Evolutionary conservation across 2,329 filamentous ascomycete species (phyloP).

Genomic region (Colletotrichum sp.): DNA sequence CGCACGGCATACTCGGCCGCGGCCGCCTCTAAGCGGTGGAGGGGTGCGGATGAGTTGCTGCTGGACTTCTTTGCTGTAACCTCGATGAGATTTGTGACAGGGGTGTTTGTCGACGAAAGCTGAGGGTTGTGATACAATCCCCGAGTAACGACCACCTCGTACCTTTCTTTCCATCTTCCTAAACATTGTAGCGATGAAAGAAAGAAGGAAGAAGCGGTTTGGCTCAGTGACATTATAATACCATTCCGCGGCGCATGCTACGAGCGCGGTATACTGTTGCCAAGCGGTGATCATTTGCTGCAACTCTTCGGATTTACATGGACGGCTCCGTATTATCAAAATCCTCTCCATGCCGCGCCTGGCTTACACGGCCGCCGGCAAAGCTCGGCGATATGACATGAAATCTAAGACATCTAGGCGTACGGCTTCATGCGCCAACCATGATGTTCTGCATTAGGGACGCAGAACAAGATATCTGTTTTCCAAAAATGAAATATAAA

Average conservation of each 20-base stretch:
- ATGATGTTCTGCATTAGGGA: background rate
- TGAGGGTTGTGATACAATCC: background rate
- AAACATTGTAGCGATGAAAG: background rate
- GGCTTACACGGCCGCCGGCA: background rate
- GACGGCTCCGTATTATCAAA: background rate
- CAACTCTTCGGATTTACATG: background rate
- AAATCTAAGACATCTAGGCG: background rate
- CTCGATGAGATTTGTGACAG: background rate
- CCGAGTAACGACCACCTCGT: background rate
- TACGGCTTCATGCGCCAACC: background rate
- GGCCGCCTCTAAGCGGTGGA: background rate
- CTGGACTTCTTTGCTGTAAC: background rate
- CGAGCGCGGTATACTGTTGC: background rate
- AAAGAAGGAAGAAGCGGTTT: background rate
- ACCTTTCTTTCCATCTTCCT: background rate
- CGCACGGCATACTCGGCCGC: background rate
- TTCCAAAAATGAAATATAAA: background rate
- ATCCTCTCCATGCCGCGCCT: background rate
- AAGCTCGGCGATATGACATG: background rate
- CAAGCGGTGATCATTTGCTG: background rate
- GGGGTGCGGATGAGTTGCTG: background rate
- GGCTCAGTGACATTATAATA: background rate
- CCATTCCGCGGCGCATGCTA: background rate
- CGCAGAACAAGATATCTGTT: background rate
- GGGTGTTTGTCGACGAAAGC: background rate